Evolutionary conservation across 176 grass and related monocot species (phyloP), one percentile per base, ranked within the genome.

Genomic region (Aechmea fasciata): DNA sequence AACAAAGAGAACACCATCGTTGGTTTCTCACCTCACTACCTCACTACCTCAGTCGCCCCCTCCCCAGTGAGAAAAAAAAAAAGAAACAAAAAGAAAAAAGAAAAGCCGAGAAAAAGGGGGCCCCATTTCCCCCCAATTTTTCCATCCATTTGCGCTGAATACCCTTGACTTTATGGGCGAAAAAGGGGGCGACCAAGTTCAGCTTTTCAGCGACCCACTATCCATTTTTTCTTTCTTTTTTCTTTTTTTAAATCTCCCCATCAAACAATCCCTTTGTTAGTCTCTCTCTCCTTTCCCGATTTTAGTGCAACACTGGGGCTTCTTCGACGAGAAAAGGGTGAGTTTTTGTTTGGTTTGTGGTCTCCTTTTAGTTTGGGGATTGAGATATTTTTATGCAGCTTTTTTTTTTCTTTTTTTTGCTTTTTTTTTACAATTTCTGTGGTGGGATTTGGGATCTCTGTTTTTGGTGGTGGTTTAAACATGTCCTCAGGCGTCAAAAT

Each of bases 141-240:
- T 59, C n/a, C 14, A 59, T 6, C 55, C 13, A 59, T 14, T 59
- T 59, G n/a, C 19, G 55, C 55, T 20, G 55, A 59, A 59, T 20
- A 10, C n/a, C 55, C 15, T 79, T 79, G 77, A 72, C 69, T 79
- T 71, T 72, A 71, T 49, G 65, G 66, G 50, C 14, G 7, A 9
- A 79, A 79, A 79, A 72, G 22, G 63, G 57, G 4, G 49, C 20
- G 75, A 78, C 66, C 50, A 47, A 78, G 75, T 70, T 78, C 65
- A 78, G 50, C 50, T 33, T 78, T 77, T 78, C 75, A 79, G 59
- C 68, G 29, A 64, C 26, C 68, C 77, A 79, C 52, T 72, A 15
- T 24, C 22, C 13, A 14, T 25, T 33, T 24, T 49, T 64, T 54
- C 11, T 26, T 9, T n/a, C 47, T 24, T 41, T 28, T 70, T 49